These are phyloP conservation scores for Parascedosporium putredinis DNA, from an alignment of 2,329 filamentous ascomycete genomes.

Conservation along the genomic window DNA sequence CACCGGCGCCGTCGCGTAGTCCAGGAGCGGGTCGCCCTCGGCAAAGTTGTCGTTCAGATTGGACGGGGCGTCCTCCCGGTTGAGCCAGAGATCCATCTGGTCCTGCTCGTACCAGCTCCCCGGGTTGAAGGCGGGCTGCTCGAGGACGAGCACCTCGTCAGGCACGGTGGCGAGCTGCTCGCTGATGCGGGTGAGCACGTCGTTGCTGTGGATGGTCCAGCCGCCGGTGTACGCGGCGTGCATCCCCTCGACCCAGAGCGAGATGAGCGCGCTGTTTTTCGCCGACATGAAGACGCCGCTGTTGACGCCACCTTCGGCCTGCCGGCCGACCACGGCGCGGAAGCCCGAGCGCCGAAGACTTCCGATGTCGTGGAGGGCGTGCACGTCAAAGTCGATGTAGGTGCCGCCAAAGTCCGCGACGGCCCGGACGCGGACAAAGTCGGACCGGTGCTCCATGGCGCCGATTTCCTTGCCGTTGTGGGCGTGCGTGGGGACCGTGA, in stretches of 20 bases:
- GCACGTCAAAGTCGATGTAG: conserved; percentile 15
- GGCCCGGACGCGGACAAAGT: conserved; percentile 15
- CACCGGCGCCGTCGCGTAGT: background rate
- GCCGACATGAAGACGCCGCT: conserved; percentile 17
- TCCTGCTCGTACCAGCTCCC: background rate
- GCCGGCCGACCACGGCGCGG: conserved; percentile 12
- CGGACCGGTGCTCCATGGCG: conserved; percentile 14
- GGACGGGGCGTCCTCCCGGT: background rate
- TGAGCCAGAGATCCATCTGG: background rate
- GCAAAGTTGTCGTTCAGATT: background rate
- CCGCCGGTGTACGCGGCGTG: conserved; percentile 17
- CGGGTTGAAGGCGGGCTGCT: background rate
- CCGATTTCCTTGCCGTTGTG: conserved; percentile 11
- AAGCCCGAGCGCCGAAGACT: conserved; percentile 13
- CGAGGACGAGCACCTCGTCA: background rate
- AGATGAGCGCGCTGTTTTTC: conserved; percentile 12
- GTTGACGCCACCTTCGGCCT: conserved; percentile 13
- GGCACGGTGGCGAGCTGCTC: background rate
- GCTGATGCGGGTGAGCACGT: conserved; percentile 9
- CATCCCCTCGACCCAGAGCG: conserved; percentile 23
- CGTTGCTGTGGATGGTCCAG: conserved; percentile 20
- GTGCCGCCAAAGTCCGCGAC: conserved; percentile 15
- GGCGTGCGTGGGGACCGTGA: conserved; percentile 9
- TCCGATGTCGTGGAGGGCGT: conserved; percentile 9
- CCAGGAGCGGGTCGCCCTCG: background rate